These are phyloP conservation scores for Luvunga scandens DNA, from an alignment of 345 rosid species.

Conservation along the genomic window DNA sequence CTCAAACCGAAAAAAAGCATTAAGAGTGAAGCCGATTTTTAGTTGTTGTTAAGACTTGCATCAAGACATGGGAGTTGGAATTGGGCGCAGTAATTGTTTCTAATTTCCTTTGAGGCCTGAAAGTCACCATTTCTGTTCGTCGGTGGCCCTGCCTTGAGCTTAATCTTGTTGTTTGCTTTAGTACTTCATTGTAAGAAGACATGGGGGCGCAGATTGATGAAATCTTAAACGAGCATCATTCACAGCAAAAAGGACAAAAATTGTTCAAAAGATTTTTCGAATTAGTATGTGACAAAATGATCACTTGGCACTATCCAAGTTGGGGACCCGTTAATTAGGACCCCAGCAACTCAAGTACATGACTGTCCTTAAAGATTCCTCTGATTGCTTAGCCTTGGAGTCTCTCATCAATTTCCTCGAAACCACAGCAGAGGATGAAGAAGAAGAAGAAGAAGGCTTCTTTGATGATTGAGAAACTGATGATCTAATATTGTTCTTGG, in stretches of 20 bases:
- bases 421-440: neutral
- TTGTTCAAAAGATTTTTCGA: neutral
- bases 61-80: neutral
- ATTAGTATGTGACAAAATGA: neutral
- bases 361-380: constrained; percentile 48
- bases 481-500: constrained; percentile 36
- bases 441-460: constrained; percentile 33
- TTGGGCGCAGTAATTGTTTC: neutral
- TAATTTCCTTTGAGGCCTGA: neutral
- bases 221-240: neutral
- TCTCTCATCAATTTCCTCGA: constrained; percentile 1
- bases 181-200: neutral
- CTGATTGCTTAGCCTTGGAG: constrained; percentile 19
- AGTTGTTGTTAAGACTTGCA: too few species aligned
- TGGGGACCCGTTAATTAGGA: neutral
- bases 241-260: neutral
- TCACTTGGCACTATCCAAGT: constrained; percentile 18
- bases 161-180: neutral
- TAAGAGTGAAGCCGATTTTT: too few species aligned
- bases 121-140: neutral
- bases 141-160: neutral
- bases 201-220: neutral
- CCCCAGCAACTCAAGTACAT: constrained; percentile 60
- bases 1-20: too few species aligned
- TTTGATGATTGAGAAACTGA: constrained; percentile 41